These are phyloP conservation scores for Aureobasidium sp. DNA, from an alignment of 2,329 filamentous ascomycete species.

Conservation along the genomic window DNA sequence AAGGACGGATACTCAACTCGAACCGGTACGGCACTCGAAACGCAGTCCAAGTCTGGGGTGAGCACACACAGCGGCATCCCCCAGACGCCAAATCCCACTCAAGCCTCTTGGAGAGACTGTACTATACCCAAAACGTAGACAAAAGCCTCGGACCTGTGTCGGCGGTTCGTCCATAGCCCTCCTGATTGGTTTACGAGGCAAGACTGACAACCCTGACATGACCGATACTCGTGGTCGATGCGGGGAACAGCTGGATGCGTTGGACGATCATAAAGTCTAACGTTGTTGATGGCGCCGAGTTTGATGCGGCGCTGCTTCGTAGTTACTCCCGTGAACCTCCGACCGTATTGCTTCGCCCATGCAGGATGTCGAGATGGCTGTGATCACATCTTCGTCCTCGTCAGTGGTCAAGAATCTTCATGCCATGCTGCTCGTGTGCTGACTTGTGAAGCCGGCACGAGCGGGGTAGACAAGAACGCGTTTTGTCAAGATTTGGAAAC, in stretches of 20 bases:
- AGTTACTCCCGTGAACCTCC: constrained; percentile 8
- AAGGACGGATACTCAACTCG: not conserved
- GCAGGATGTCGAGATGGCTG: not conserved
- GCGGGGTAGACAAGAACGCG: not conserved
- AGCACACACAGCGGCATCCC: constrained; percentile 2
- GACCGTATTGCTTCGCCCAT: not conserved
- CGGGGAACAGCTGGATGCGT: not conserved
- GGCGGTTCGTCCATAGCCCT: not conserved
- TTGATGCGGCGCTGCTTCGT: constrained; percentile 11
- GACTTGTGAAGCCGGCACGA: not conserved
- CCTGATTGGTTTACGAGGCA: not conserved
- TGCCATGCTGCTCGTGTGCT: not conserved
- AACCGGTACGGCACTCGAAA: not conserved
- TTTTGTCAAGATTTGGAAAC: not conserved
- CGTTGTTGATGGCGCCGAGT: constrained; percentile 4
- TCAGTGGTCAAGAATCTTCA: not conserved
- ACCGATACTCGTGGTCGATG: constrained; percentile 2
- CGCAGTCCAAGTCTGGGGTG: constrained; percentile 7
- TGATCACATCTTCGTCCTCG: not conserved
- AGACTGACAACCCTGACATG: constrained; percentile 6
- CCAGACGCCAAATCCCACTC: constrained; percentile 10
- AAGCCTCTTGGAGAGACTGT: not conserved
- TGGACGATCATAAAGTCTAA: constrained; percentile 8
- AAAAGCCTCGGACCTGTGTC: constrained; percentile 10
- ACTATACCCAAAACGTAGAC: constrained; percentile 7